phyloP scores from a whole-genome alignment of 1,139 yeast genomes.

The Candida freyschussii region DNA sequence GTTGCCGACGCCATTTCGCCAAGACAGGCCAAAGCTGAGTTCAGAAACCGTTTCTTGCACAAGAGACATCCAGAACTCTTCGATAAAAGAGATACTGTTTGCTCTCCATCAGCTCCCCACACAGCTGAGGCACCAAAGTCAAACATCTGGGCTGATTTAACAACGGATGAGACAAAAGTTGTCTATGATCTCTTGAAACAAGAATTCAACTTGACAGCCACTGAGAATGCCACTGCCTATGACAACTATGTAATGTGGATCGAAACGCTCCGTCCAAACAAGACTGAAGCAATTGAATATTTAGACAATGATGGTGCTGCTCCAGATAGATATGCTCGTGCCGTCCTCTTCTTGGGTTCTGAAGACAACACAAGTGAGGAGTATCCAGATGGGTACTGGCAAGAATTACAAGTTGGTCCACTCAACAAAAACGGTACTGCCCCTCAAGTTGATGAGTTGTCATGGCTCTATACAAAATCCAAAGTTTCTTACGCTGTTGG shows the following conservation, averaged over 20 bases:
- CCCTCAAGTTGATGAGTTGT: slow-evolving; percentile 12
- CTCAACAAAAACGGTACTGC: slow-evolving; percentile 14
- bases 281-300: slow-evolving; percentile 23
- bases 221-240: slow-evolving; percentile 19
- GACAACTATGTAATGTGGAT: slow-evolving; percentile 25
- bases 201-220: slow-evolving; percentile 18
- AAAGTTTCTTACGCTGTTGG: slow-evolving; percentile 19
- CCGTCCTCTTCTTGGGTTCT: slow-evolving; percentile 23
- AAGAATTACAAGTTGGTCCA: slow-evolving; percentile 25
- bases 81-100: slow-evolving; percentile 11
- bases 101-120: slow-evolving; percentile 15
- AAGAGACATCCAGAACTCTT: slow-evolving; percentile 5
- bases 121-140: slow-evolving; percentile 15
- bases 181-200: slow-evolving; percentile 15
- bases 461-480: slow-evolving; percentile 21
- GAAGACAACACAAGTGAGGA: slow-evolving; percentile 21
- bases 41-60: slow-evolving; percentile 4
- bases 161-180: slow-evolving; percentile 17
- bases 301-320: slow-evolving; percentile 19
- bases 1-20: slow-evolving; percentile 1
- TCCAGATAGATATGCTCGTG: slow-evolving; percentile 23
- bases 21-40: slow-evolving; percentile 10
- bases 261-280: slow-evolving; percentile 24
- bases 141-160: slow-evolving; percentile 24
- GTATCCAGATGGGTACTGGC: slow-evolving; percentile 24